Evolutionary conservation across 2,329 filamentous ascomycete genomes (phyloP).

Genomic region (Thermothelomyces thermophilus): DNA sequence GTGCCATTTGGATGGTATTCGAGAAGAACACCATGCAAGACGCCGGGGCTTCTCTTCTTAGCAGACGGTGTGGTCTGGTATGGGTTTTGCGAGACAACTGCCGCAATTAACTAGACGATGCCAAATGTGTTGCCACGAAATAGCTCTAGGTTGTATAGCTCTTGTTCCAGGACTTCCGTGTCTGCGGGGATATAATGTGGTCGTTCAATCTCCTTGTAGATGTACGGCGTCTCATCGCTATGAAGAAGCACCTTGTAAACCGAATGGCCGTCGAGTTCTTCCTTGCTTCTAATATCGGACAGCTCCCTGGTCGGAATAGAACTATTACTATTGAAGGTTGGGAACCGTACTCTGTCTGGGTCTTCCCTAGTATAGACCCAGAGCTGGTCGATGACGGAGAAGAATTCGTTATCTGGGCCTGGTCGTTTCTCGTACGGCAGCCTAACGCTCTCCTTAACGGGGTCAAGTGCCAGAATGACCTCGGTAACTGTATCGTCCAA

Average conservation of each 20-base stretch:
- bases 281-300: conserved; percentile 5
- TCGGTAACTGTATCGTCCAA: conserved; percentile 12
- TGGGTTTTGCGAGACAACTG: conserved; percentile 19
- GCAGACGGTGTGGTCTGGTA: background rate
- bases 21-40: conserved; percentile 21
- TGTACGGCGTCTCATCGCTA: conserved; percentile 8
- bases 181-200: conserved; percentile 21
- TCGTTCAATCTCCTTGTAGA: conserved; percentile 25
- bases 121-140: conserved; percentile 13
- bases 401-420: conserved; percentile 2
- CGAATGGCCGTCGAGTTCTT: conserved; percentile 1
- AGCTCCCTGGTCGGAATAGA: background rate
- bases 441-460: background rate
- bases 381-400: background rate
- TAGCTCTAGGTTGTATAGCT: conserved; percentile 22
- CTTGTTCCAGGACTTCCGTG: conserved; percentile 22
- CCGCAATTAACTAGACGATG: conserved; percentile 21
- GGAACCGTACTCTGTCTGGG: conserved; percentile 8
- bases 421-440: conserved; percentile 6
- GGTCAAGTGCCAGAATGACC: background rate
- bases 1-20: conserved; percentile 22
- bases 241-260: conserved; percentile 2
- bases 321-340: background rate
- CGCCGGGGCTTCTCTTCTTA: background rate
- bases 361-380: conserved; percentile 4